Base-by-base conservation (phyloP, 768 basidiomycete genomes). In the Psilocybe subaeruginosa region DNA sequence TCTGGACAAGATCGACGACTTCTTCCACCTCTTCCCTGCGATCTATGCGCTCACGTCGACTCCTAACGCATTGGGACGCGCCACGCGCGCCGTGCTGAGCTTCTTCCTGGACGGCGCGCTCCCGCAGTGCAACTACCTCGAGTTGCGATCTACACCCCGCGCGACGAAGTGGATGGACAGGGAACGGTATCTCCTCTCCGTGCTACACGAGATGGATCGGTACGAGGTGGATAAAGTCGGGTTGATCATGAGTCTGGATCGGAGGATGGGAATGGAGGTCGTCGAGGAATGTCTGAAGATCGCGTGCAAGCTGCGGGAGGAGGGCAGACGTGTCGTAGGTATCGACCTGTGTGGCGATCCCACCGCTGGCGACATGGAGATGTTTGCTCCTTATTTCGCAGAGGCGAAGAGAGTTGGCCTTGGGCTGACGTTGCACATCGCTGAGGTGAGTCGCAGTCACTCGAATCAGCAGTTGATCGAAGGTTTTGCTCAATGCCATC, bases 311-410 rank as follows among this genome's bases (percentile, higher is more conserved):
- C 68, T 95, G 58, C 87, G 78, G 60, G 54, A 70, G 2, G 80
- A 80, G 39, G 89, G 91, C 0, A 74, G 86, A 50, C 78, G 87
- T 6, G 77, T 95, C 3, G 88, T 93, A 1, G 93, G 91, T 3
- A 74, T 95, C 2, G 93, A 95, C 73, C 73, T 95, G 2, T 94
- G 92, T 65, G 93, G 93, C 0, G 83, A 93, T 72, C 92, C 92
- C 0, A 69, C 65, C 56, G 83, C 80, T 11, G 89, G 91, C 0
- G 78, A 87, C 64, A 81, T 90, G 69, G 69, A 74, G 3, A 65
- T 68, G 2, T 87, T 90, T 61, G 77, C 72, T 16, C 74, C 75
- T 23, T 77, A 84, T 61, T 85, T 93, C 66, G 72, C 70, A 9
- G 73, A 76, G 49, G 91, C 84, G 1, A 86, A 82, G 58, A 76